Percentiles rank a stretch among this genome's conserved stretches.
Conservation (phyloP, 1,284 basidiomycete species). For the Cyathus olla region DNA sequence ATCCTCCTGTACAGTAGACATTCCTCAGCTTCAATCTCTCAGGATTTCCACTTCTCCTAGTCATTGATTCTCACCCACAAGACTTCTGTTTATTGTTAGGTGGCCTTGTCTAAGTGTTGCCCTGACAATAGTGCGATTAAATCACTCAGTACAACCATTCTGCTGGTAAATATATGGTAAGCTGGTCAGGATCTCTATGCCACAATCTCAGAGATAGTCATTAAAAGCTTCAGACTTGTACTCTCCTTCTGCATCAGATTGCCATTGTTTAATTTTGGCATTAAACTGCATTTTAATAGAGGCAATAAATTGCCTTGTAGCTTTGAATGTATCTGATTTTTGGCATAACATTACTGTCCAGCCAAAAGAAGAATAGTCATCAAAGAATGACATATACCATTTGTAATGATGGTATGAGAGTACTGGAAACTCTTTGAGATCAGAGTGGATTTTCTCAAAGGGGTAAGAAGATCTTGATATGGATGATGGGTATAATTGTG, state of each 20-base stretch:
- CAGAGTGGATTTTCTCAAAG: slow-evolving; percentile 33
- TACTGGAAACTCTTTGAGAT: slow-evolving; percentile 28
- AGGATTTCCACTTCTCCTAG: no score
- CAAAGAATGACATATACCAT: slow-evolving; percentile 28
- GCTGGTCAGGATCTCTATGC: slow-evolving; percentile 8
- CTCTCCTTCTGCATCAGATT: no score
- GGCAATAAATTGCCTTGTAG: background rate
- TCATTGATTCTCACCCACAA: no score
- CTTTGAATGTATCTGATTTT: no score
- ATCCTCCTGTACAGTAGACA: no score
- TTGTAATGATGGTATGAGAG: slow-evolving; percentile 29
- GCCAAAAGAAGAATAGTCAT: slow-evolving; percentile 3
- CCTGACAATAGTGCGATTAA: no score
- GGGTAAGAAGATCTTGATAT: slow-evolving; percentile 8
- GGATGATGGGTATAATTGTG: slow-evolving; percentile 18
- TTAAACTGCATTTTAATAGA: no score
- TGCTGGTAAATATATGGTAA: slow-evolving; percentile 18
- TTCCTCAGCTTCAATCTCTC: no score
- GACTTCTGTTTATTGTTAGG: no score
- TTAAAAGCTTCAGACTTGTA: background rate
- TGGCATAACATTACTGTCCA: no score
- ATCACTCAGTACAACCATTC: slow-evolving; percentile 24
- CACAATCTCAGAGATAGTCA: background rate
- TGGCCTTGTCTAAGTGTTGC: no score
- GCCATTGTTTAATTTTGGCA: no score